phyloP scores from a whole-genome alignment of 371 early-diverging fungal genomes.

The Cokeromyces recurvatus region DNA sequence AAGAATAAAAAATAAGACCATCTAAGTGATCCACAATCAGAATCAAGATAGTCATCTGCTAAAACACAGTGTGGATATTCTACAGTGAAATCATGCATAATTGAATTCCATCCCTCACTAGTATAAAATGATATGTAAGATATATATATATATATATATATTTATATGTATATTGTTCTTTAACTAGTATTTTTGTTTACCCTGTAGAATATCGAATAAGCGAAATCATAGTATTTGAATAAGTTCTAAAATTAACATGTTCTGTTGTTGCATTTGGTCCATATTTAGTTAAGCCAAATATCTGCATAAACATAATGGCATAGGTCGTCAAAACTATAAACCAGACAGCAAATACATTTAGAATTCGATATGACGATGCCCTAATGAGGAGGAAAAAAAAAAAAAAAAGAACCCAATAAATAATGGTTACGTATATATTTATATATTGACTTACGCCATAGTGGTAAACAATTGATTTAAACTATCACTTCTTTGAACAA shows the following conservation, averaged over 20 bases:
- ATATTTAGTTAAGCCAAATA: conserved; percentile 65
- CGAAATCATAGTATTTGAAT: conserved; percentile 54
- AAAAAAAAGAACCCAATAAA: too few relatives aligned
- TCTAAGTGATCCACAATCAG: conserved; percentile 62
- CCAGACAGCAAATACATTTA: conserved; percentile 66
- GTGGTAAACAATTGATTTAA: conserved; percentile 64
- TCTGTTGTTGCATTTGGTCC: conserved; percentile 51
- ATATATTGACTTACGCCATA: conserved; percentile 47
- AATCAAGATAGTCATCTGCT: conserved; percentile 47
- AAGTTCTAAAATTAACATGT: conserved; percentile 61
- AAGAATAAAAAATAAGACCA: conserved; percentile 65
- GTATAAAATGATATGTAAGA: neutral
- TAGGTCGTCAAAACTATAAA: conserved; percentile 62
- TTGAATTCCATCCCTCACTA: conserved; percentile 71
- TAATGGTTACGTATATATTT: neutral
- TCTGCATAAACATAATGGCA: conserved; percentile 68
- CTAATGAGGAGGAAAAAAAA: conserved; percentile 10
- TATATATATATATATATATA: neutral
- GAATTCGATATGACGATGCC: conserved; percentile 56
- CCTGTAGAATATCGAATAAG: conserved; percentile 66
- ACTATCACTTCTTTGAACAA: conserved; percentile 60
- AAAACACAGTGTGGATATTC: conserved; percentile 59
- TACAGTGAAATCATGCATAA: conserved; percentile 66
- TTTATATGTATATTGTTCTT: too few relatives aligned
- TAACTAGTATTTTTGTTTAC: too few relatives aligned